phyloP scores from a whole-genome alignment of 805 yeast species.

The Cyberlindnera sargentensis region DNA sequence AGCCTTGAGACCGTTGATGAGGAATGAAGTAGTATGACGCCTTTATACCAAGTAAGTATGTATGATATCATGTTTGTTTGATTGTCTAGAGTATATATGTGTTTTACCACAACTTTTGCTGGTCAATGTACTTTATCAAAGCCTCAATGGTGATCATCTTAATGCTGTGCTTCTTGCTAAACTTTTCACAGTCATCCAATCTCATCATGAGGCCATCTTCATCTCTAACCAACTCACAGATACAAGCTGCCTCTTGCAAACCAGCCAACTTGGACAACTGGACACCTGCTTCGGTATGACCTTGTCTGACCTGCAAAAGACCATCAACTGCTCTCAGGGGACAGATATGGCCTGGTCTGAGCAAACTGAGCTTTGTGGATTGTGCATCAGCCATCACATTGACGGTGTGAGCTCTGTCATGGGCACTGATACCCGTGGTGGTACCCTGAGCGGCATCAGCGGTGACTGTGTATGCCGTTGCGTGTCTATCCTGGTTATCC shows the following conservation, averaged over 20 bases:
- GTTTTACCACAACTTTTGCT: slow-evolving; percentile 8
- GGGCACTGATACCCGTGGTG: slow-evolving; percentile 95
- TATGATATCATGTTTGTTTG: background rate
- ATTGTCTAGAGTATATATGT: background rate
- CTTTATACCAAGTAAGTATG: no score
- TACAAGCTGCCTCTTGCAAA: slow-evolving; percentile 79
- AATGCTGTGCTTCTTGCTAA: slow-evolving; percentile 53
- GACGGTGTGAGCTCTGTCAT: slow-evolving; percentile 85
- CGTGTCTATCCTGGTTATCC: slow-evolving; percentile 69
- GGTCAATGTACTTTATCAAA: slow-evolving; percentile 46
- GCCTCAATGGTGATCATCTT: slow-evolving; percentile 77
- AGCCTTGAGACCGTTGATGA: slow-evolving; percentile 29
- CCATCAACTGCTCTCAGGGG: slow-evolving; percentile 91
- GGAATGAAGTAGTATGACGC: background rate
- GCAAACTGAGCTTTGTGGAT: slow-evolving; percentile 55
- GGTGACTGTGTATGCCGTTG: slow-evolving; percentile 94
- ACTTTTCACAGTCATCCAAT: slow-evolving; percentile 72
- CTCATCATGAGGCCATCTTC: slow-evolving; percentile 96
- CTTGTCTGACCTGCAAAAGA: slow-evolving; percentile 72
- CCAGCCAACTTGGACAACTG: slow-evolving; percentile 76
- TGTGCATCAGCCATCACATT: slow-evolving; percentile 55
- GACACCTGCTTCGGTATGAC: slow-evolving; percentile 97
- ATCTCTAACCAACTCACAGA: slow-evolving; percentile 90
- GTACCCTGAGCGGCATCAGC: slow-evolving; percentile 84
- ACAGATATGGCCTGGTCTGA: slow-evolving; percentile 90